These are phyloP conservation scores for Starmerella tilneyi DNA, from an alignment of 805 yeast genomes.

Conservation along the genomic window DNA sequence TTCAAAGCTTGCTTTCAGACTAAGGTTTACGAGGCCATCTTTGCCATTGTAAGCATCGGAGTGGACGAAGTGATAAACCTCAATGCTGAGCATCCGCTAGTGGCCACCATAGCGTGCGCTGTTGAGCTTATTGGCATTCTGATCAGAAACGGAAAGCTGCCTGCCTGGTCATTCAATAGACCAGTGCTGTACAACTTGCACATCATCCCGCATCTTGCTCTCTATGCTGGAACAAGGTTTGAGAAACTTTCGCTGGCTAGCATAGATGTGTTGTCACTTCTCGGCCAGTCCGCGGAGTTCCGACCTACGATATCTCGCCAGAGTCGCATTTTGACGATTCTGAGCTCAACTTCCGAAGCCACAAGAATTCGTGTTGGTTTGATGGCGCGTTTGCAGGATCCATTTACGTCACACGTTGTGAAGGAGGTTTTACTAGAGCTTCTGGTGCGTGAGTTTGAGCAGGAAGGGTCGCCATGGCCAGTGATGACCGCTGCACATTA, in stretches of 20 bases:
- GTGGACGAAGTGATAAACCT: constrained; percentile 44
- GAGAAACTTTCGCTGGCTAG: constrained; percentile 46
- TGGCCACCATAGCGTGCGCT: constrained; percentile 35
- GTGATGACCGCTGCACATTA: constrained; percentile 52
- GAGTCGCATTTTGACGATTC: constrained; percentile 56
- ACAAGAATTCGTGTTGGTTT: constrained; percentile 61
- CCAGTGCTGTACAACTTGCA: constrained; percentile 63
- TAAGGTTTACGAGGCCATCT: constrained; percentile 45
- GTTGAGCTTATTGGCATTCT: constrained; percentile 38
- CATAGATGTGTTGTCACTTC: constrained; percentile 41
- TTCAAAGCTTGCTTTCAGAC: constrained; percentile 47
- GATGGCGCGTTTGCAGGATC: constrained; percentile 50
- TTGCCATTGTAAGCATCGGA: constrained; percentile 50
- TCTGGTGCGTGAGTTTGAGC: constrained; percentile 39
- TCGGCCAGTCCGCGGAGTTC: constrained; percentile 45
- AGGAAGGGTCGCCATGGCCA: constrained; percentile 34
- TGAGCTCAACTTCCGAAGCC: constrained; percentile 71
- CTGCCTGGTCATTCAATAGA: constrained; percentile 33
- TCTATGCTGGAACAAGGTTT: constrained; percentile 53
- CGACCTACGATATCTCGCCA: constrained; percentile 33
- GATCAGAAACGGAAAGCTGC: constrained; percentile 27
- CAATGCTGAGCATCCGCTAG: constrained; percentile 28
- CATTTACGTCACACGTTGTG: constrained; percentile 22
- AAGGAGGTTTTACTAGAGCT: constrained; percentile 54
- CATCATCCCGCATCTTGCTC: constrained; percentile 59